Evolutionary conservation across 2,329 filamentous ascomycete species (phyloP), one percentile per base, ranked within the genome.

Genomic region (Zymoseptoria pseudotritici): DNA sequence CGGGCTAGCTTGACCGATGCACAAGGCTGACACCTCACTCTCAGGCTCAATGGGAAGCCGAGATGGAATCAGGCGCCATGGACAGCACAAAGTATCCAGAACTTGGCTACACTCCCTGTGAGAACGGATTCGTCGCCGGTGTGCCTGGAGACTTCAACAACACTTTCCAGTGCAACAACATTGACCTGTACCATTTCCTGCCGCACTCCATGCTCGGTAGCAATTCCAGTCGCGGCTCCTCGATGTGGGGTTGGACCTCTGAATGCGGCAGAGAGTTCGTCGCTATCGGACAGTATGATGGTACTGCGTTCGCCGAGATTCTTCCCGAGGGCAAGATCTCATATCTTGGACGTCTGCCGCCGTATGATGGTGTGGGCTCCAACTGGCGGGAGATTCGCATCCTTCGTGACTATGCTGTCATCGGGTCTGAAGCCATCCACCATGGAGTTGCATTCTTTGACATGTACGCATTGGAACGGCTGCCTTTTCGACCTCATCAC

Each of bases 371-470:
- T 49, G 76, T 76, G 53, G 76, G 78, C 19, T 73, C 75, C 31
- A 62, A 62, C 20, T 83, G 81, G 81, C 76, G 80, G 50, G 80
- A 83, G 70, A 83, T 83, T 58, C 71, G 76, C 19, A 73, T 69
- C 2, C 74, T 76, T 63, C 75, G 72, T 65, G 59, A 78, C 65
- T 72, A 74, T 59, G 73, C 76, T 67, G 72, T 78, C 60, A 77
- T 79, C 54, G 77, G 77, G 56, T 57, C 67, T 19, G 78, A 80
- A 63, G 78, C 80, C 50, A 65, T 69, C 55, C 70, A 76, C 65
- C 83, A 86, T 70, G 81, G 81, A 36, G 79, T 86, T 55, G 83
- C 86, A 71, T 78, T 86, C 71, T 86, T 86, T 67, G 83, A 86
- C 72, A 79, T 85, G 81, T 46, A 46, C 36, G 36, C 7, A 46